Evolutionary conservation across 2,329 filamentous ascomycete species (phyloP).

Genomic region (Aureobasidium sp.): DNA sequence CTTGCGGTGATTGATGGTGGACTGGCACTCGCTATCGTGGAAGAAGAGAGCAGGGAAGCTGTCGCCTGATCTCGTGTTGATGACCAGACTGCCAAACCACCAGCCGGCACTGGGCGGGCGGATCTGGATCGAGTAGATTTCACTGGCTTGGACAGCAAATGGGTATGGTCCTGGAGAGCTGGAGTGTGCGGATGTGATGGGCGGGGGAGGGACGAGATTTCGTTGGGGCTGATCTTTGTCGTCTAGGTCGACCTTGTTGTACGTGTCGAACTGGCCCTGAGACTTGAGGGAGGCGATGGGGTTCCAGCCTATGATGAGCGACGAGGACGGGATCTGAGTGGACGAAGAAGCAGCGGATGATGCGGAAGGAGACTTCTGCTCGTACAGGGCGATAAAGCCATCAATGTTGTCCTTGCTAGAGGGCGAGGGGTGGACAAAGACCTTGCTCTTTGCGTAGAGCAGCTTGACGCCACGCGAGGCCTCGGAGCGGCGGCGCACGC

Average conservation of each 20-base stretch:
- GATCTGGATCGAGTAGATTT: constrained; percentile 84
- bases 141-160: constrained; percentile 82
- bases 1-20: constrained; percentile 89
- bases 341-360: constrained; percentile 33
- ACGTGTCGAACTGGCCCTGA: constrained; percentile 68
- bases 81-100: constrained; percentile 96
- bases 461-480: constrained; percentile 82
- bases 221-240: constrained; percentile 72
- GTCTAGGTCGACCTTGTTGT: constrained; percentile 89
- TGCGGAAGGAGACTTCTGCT: constrained; percentile 60
- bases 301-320: constrained; percentile 84
- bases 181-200: constrained; percentile 69
- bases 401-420: constrained; percentile 93
- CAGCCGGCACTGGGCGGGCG: constrained; percentile 89
- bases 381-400: constrained; percentile 84
- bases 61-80: constrained; percentile 84
- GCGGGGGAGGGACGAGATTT: constrained; percentile 85
- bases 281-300: constrained; percentile 75
- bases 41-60: constrained; percentile 96
- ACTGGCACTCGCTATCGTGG: constrained; percentile 93
- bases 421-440: constrained; percentile 89
- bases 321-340: constrained; percentile 47
- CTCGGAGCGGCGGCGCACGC: constrained; percentile 73
- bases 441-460: constrained; percentile 94
- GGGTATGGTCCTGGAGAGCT: constrained; percentile 70